Evolutionary conservation across 805 yeast genomes (phyloP).

Genomic region (Starmerella bombicola): DNA sequence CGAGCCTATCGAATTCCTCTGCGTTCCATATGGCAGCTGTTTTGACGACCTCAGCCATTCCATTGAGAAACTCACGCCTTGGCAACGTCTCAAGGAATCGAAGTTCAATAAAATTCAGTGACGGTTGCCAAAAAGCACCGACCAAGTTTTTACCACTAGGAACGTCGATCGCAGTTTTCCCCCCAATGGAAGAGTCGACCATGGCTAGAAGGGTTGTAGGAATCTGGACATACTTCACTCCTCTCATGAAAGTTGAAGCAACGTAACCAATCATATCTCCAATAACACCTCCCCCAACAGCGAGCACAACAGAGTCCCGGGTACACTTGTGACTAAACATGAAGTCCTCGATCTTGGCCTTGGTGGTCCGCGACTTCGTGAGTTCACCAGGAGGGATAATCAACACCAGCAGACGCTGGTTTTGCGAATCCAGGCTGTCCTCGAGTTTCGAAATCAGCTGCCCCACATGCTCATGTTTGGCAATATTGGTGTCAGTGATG

Average conservation of each 20-base stretch:
- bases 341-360: constrained; percentile 87
- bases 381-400: constrained; percentile 87
- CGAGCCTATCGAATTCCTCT: constrained; percentile 72
- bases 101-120: constrained; percentile 75
- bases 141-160: constrained; percentile 90
- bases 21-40: constrained; percentile 98
- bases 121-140: constrained; percentile 97
- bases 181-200: constrained; percentile 98
- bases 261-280: constrained; percentile 99
- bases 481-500: constrained; percentile 72
- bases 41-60: constrained; percentile 96
- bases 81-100: constrained; percentile 80
- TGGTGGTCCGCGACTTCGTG: constrained; percentile 74
- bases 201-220: constrained; percentile 90
- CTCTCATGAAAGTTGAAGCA: constrained; percentile 99
- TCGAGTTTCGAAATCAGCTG: constrained; percentile 28
- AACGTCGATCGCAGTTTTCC: constrained; percentile 96
- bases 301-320: constrained; percentile 85
- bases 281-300: constrained; percentile 96
- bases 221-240: constrained; percentile 82
- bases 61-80: constrained; percentile 86
- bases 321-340: constrained; percentile 76
- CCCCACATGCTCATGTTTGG: constrained; percentile 25
- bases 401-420: constrained; percentile 51
- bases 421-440: constrained; percentile 2